Base-by-base conservation (phyloP, 768 basidiomycete species). In the Gloeophyllum trabeum region DNA sequence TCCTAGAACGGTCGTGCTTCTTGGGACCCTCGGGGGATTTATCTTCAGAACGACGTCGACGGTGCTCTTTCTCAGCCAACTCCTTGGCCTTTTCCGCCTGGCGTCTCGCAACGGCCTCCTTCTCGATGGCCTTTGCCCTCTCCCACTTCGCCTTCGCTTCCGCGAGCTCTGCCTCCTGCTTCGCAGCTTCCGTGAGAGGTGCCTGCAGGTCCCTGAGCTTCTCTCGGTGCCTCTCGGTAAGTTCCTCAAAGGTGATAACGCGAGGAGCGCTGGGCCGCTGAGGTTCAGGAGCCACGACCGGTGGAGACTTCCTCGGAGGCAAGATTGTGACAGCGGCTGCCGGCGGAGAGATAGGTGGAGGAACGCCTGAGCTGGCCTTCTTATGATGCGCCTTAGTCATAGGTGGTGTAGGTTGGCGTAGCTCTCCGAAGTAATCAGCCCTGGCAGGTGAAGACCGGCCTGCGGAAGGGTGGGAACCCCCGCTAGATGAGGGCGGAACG, bases 131-230 rank as follows among this genome's bases (percentile, higher is more conserved):
- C 60, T 78, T 84, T 36, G 84, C 77, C 30, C 76, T 71, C 58
- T 91, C 88, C 90, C 90, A 94, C 22, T 84, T 75, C 51, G 69
- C 71, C 54, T 76, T 79, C 10, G 88, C 90, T n/a, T 75, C 76
- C 43, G 70, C 73, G 14, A 92, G 50, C 22, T 85, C 74, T 1
- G 82, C 86, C 46, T 81, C 73, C 54, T 91, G 84, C 53, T 75
- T 76, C 61, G 81, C 78, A 2, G 81, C 80, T 49, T 76, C 71
- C n/a, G 84, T 91, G 24, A 96, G 62, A 4, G 91, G 91, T 28
- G 70, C 77, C 62, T 96, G 91, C 48, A 96, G 56, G 52, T 79
- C 77, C 24, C 71, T 73, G 65, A 96, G 73, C 62, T 88, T 86
- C 62, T 85, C 79, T 39, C 85, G 75, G 51, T 94, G 91, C 14